Percentiles rank a stretch among this genome's conserved stretches.
These are phyloP conservation scores for Phytomonas francai DNA, from an alignment of 208 protist genomes.

Conservation along the genomic window DNA sequence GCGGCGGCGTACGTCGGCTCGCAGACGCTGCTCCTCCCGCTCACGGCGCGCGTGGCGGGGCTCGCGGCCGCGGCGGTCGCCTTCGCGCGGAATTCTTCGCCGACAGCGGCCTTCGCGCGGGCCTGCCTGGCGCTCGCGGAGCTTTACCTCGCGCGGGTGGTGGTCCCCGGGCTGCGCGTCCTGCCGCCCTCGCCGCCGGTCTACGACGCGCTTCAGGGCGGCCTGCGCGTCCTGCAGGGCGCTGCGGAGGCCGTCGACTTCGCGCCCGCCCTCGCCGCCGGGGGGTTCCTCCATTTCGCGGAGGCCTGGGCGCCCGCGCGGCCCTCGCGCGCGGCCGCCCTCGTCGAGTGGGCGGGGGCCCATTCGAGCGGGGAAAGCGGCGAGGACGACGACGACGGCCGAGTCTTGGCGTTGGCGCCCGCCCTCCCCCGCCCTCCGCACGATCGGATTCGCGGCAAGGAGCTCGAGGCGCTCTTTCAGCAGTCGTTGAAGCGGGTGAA, in stretches of 20 bases:
- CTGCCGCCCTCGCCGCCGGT: conserved; percentile 47
- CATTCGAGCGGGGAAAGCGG: conserved; percentile 11
- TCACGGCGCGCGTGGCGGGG: conserved; percentile 17
- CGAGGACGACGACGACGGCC: neutral
- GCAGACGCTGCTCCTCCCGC: conserved; percentile 28
- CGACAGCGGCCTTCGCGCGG: neutral
- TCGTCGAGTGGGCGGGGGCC: conserved; percentile 1
- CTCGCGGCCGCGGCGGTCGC: conserved; percentile 1
- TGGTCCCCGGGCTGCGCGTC: conserved; percentile 71
- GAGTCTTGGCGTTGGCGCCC: neutral
- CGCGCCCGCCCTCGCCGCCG: conserved; percentile 18
- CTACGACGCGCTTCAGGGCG: conserved; percentile 45
- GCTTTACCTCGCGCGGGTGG: conserved; percentile 32
- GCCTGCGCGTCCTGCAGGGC: conserved; percentile 15
- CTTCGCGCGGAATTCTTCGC: neutral
- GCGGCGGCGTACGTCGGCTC: conserved; percentile 33
- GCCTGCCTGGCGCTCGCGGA: conserved; percentile 36
- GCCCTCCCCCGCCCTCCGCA: conserved; percentile 27
- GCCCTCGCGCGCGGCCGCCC: conserved; percentile 17
- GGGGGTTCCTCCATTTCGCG: conserved; percentile 14
- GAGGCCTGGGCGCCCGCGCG: conserved; percentile 13
- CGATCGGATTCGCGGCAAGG: conserved; percentile 45
- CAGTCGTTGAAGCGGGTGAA: conserved; percentile 71
- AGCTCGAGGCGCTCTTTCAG: conserved; percentile 48
- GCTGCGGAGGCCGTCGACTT: neutral